A percentile compares a stretch with the other conserved stretches of the same genome.
Evolutionary conservation across 1,284 basidiomycete genomes (phyloP).

Genomic region (Porogramme epimiltina): DNA sequence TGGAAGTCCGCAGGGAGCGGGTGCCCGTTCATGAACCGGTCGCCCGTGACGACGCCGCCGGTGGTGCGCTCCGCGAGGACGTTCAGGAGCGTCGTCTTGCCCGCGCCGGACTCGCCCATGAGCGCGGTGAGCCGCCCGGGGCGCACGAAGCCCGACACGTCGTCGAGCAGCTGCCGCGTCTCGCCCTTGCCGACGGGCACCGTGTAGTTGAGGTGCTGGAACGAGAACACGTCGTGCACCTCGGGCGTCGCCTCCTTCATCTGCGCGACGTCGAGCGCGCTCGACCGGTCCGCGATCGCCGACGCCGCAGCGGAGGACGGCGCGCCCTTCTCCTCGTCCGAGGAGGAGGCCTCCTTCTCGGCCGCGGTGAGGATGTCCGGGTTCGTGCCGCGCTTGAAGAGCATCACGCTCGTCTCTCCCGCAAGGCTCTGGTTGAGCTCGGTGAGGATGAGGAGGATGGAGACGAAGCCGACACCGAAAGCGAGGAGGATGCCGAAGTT

Average conservation of each 20-base stretch:
- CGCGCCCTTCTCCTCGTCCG: constrained; percentile 33
- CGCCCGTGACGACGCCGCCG: constrained; percentile 81
- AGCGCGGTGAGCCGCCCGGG: constrained; percentile 79
- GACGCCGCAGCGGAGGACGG: constrained; percentile 2
- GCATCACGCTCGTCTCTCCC: constrained; percentile 33
- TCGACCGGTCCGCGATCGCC: constrained; percentile 1
- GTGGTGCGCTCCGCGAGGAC: constrained; percentile 81
- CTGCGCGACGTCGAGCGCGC: constrained; percentile 15
- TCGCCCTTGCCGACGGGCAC: constrained; percentile 60
- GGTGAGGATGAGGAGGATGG: constrained; percentile 53
- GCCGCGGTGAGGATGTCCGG: constrained; percentile 10
- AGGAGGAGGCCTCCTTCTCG: constrained; percentile 23
- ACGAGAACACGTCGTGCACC: constrained; percentile 57
- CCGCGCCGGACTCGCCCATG: constrained; percentile 83
- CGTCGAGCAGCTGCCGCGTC: constrained; percentile 65
- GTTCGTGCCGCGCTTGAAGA: constrained; percentile 46
- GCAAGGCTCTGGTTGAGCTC: constrained; percentile 43
- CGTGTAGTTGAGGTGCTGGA: constrained; percentile 63
- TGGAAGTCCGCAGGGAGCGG: constrained; percentile 76
- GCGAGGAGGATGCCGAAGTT: constrained; percentile 58
- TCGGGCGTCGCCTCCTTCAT: constrained; percentile 24
- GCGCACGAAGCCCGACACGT: constrained; percentile 83
- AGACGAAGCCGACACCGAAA: constrained; percentile 51
- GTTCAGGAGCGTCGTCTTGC: constrained; percentile 84
- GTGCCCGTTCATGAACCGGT: constrained; percentile 79